phyloP scores from a whole-genome alignment of 148 eudicot genomes.

The Chenopodium formosanum region DNA sequence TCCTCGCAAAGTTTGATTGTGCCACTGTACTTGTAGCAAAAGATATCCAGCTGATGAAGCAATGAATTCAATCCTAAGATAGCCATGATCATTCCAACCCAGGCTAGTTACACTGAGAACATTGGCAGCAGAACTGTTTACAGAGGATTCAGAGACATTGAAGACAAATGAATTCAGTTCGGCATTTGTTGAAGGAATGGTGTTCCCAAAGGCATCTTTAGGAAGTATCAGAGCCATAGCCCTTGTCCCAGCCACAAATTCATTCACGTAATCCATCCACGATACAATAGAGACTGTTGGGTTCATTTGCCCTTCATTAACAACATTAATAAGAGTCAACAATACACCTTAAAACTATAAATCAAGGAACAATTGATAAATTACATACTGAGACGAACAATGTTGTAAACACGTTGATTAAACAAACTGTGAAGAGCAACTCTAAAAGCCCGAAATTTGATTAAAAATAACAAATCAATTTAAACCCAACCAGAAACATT shows the following conservation, averaged over 20 bases:
- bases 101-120: constrained; percentile 42
- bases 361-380: not conserved
- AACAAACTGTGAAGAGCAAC: too few relatives aligned
- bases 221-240: constrained; percentile 63
- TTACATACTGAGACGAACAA: too few relatives aligned
- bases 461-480: too few relatives aligned
- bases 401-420: too few relatives aligned
- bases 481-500: too few relatives aligned
- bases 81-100: constrained; percentile 62
- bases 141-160: constrained; percentile 45
- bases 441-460: too few relatives aligned
- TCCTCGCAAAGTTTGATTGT: constrained; percentile 55
- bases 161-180: constrained; percentile 39
- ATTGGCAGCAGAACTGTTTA: constrained; percentile 48
- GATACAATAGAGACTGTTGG: constrained; percentile 62
- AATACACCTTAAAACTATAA: not conserved
- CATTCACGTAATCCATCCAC: constrained; percentile 63
- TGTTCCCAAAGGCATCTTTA: constrained; percentile 91
- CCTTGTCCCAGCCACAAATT: constrained; percentile 68
- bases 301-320: constrained; percentile 66
- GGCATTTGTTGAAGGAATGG: constrained; percentile 46
- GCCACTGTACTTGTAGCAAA: constrained; percentile 51
- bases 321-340: not conserved
- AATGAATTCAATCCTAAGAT: constrained; percentile 58
- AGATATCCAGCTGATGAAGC: constrained; percentile 68